A percentile compares a stretch with the other conserved stretches of the same genome.
Evolutionary conservation across 805 yeast genomes (phyloP).

Genomic region (Metschnikowia reukaufii): DNA sequence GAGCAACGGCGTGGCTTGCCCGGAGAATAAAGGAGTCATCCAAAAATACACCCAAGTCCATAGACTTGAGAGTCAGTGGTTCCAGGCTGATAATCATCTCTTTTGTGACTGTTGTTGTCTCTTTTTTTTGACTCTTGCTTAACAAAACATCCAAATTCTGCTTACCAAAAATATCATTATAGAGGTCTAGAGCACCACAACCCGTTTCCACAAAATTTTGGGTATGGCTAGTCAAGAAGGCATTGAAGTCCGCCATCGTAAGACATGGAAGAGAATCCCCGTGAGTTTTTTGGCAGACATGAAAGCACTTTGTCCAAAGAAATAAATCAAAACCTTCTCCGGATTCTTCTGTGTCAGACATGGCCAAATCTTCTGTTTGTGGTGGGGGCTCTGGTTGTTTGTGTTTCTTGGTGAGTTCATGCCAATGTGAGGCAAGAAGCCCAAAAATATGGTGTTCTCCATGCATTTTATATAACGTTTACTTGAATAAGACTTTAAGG

Average conservation of each 20-base stretch:
- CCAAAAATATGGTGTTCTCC: constrained; percentile 11
- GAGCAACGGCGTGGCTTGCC: constrained; percentile 4
- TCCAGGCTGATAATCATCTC: background rate
- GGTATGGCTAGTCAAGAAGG: constrained; percentile 5
- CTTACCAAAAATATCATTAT: constrained; percentile 12
- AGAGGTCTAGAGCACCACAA: constrained; percentile 13
- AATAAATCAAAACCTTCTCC: constrained; percentile 5
- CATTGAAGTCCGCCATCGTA: constrained; percentile 15
- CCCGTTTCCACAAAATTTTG: constrained; percentile 5
- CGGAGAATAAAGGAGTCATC: constrained; percentile 5
- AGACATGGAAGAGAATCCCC: constrained; percentile 11
- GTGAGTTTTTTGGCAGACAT: constrained; percentile 10
- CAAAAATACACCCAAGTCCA: constrained; percentile 2
- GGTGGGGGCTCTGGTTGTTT: background rate
- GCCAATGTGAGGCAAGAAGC: constrained; percentile 10
- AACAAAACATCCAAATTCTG: constrained; percentile 2
- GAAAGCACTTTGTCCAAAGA: constrained; percentile 10
- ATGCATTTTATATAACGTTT: background rate
- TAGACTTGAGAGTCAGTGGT: constrained; percentile 5
- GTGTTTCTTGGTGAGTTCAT: constrained; percentile 7
- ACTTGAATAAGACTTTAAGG: background rate
- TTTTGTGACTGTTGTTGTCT: background rate
- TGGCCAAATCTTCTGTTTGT: background rate
- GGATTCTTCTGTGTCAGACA: background rate
- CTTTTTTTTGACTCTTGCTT: background rate